Percentiles rank a stretch among this genome's conserved stretches.
Evolutionary conservation across 345 rosid species (phyloP).

Genomic region (Zanthoxylum bungeanum): DNA sequence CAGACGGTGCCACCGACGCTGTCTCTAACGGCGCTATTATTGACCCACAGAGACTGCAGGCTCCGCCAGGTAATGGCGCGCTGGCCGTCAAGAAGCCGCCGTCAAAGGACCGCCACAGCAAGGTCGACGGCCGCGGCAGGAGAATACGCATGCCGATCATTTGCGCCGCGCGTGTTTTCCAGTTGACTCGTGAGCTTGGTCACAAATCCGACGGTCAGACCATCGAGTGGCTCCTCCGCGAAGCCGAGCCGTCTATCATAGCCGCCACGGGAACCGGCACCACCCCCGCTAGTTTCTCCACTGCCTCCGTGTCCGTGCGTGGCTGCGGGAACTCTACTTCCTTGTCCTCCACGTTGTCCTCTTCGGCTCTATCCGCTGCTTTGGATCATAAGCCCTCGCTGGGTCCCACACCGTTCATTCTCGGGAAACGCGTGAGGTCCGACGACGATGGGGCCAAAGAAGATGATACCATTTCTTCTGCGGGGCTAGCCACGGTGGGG

Average conservation of each 20-base stretch:
- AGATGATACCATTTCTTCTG: conserved; percentile 29
- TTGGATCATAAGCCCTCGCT: conserved; percentile 75
- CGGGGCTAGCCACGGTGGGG: conserved; percentile 33
- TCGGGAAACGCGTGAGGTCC: conserved; percentile 75
- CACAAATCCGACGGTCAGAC: conserved; percentile 99
- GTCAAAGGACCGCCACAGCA: conserved; percentile 94
- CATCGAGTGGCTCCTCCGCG: conserved; percentile 98
- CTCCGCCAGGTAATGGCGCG: conserved; percentile 42
- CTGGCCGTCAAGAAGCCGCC: conserved; percentile 80
- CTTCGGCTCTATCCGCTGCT: conserved; percentile 24
- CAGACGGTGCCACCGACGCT: conserved; percentile 33
- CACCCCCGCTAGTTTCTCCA: conserved; percentile 90
- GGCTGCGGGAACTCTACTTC: conserved; percentile 50
- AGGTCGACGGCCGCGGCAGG: conserved; percentile 95
- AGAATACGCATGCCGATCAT: conserved; percentile 98
- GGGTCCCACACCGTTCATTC: conserved; percentile 74
- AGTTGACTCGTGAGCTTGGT: conserved; percentile 92
- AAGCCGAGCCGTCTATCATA: conserved; percentile 96
- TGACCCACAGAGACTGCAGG: conserved; percentile 51
- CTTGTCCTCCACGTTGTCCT: conserved; percentile 27
- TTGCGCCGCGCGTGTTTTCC: conserved; percentile 99
- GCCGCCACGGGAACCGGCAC: conserved; percentile 99
- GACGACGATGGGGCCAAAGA: conserved; percentile 50
- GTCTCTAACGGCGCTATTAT: conserved; percentile 45
- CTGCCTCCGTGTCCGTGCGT: conserved; percentile 66